Percentiles rank a stretch among this genome's conserved stretches.
Evolutionary conservation across 2,329 filamentous ascomycete species (phyloP).

Genomic region (Endothia cerciana): DNA sequence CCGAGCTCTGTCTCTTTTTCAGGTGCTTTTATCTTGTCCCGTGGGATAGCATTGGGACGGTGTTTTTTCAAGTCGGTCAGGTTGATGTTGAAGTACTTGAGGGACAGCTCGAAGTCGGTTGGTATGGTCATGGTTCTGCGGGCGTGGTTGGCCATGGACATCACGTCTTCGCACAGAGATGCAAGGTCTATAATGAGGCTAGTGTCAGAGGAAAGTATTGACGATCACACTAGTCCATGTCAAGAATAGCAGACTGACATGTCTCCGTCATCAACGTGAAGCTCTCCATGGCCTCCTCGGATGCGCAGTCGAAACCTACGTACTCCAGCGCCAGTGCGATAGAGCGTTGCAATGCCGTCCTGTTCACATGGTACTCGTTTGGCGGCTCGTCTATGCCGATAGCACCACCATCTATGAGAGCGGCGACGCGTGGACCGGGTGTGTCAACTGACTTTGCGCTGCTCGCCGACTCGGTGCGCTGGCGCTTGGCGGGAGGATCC

Average conservation of each 20-base stretch:
- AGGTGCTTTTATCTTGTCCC: constrained; percentile 42
- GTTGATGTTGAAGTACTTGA: constrained; percentile 56
- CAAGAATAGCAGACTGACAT: constrained; percentile 48
- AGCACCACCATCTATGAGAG: constrained; percentile 15
- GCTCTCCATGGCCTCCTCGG: constrained; percentile 61
- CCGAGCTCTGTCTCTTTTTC: constrained; percentile 42
- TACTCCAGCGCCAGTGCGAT: constrained; percentile 60
- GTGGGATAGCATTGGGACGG: constrained; percentile 55
- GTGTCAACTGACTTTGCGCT: constrained; percentile 25
- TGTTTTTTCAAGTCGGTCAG: constrained; percentile 59
- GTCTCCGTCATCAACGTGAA: constrained; percentile 59
- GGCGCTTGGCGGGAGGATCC: constrained; percentile 39
- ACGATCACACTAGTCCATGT: background rate
- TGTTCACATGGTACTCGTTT: constrained; percentile 39
- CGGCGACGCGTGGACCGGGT: background rate
- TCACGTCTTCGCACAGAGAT: constrained; percentile 53
- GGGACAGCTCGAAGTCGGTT: constrained; percentile 58
- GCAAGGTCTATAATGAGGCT: constrained; percentile 47
- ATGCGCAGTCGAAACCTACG: constrained; percentile 61
- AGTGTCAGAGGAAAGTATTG: constrained; percentile 3
- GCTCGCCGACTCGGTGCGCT: constrained; percentile 31
- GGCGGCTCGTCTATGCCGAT: constrained; percentile 23
- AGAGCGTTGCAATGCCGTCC: constrained; percentile 54
- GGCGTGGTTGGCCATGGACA: constrained; percentile 50
- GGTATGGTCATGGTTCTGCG: constrained; percentile 59